Evolutionary conservation across 495 filamentous ascomycete species (phyloP), one percentile per base, ranked within the genome.

Genomic region (Talaromyces stipitatus): DNA sequence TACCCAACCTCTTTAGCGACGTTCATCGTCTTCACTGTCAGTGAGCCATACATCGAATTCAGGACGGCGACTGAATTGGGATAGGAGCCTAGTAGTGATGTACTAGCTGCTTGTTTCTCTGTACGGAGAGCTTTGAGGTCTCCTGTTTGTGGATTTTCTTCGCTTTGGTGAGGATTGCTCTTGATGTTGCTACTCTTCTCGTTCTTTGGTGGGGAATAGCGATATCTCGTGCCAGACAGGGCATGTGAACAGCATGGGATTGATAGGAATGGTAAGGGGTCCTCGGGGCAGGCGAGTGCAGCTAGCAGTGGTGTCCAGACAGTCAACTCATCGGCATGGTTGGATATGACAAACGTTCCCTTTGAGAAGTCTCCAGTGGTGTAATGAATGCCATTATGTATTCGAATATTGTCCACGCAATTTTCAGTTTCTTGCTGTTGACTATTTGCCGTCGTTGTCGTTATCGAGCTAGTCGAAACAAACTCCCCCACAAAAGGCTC

Each of bases 171-270:
- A 6, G 33, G n/a, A 14, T 24, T 12, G 14, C 12, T 20, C 18
- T 38, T 2, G 14, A 4, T 9, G 7, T 52, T 58, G 23, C 3
- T 23, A 12, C 8, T 30, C 23, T 52, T 46, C 32, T 62, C 61
- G 14, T 14, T 51, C 12, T 78, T 80, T 1, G 80, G 78, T 23
- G 82, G 73, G 4, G 87, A 84, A 45, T 87, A 89, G 1, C 91
- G 83, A 62, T 84, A 91, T 41, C 79, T 73, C 9, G 78, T 75
- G 1, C 95, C 94, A 3, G 84, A 82, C 0, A 98, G 83, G 28
- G 89, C 78, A 72, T 96, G 90, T 29, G 90, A 95, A 73, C 94
- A 98, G 72, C 94, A 98, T 2, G 94, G 94, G 36, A 97, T 96
- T 52, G 86, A 85, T 26, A 98, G 81, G 62, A 96, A 98, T 0